Percentiles rank a stretch among this genome's conserved stretches.
These are phyloP conservation scores for Cydonia oblonga DNA, from an alignment of 331 rosid genomes.

Conservation along the genomic window DNA sequence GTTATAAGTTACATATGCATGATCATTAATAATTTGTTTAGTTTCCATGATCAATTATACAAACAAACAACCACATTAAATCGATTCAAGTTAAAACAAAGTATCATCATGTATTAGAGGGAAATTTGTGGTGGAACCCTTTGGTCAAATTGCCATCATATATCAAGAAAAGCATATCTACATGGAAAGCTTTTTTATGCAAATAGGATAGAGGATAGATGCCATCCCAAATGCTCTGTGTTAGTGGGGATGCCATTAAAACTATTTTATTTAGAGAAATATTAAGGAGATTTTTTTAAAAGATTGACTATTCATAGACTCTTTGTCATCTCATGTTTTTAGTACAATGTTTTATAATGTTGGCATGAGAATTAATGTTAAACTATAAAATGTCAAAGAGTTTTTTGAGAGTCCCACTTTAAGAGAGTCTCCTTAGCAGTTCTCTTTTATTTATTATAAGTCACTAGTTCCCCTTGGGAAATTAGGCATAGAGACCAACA, in stretches of 20 bases:
- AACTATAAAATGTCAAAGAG: too few species aligned
- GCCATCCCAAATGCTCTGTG: not conserved
- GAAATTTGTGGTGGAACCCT: not conserved
- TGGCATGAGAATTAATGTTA: too few species aligned
- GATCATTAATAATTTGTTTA: not conserved
- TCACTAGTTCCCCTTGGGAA: not conserved
- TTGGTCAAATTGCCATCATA: not conserved
- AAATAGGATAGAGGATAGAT: not conserved
- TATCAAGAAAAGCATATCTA: not conserved
- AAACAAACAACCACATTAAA: not conserved
- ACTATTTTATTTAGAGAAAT: too few species aligned
- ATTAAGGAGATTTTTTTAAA: too few species aligned
- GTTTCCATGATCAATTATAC: not conserved
- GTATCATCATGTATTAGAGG: not conserved
- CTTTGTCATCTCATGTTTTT: accelerated
- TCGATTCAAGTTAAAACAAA: not conserved
- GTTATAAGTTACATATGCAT: too few species aligned
- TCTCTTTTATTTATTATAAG: too few species aligned
- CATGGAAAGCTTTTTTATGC: not conserved
- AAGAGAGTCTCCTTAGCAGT: too few species aligned
- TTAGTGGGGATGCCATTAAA: not conserved
- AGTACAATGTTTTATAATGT: too few species aligned
- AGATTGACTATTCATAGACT: too few species aligned
- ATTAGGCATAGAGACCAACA: not conserved
- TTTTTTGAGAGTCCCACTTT: too few species aligned